A percentile compares a stretch with the other conserved stretches of the same genome.
phyloP scores from a whole-genome alignment of 2,329 filamentous ascomycete species.

The Remersonia thermophila region DNA sequence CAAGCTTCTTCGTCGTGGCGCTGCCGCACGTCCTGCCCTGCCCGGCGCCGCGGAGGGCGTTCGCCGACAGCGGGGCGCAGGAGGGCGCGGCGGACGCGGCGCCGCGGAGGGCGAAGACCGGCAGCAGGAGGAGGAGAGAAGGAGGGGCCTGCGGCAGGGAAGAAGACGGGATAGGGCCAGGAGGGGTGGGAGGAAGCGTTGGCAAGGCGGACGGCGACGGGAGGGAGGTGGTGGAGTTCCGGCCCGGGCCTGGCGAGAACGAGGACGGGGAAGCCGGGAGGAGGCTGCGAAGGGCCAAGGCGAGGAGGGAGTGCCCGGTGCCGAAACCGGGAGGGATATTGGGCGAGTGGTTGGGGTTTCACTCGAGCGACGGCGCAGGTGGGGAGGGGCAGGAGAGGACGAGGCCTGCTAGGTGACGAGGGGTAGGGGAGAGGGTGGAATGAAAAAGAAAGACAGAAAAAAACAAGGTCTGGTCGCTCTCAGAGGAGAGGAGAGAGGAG shows the following conservation, averaged over 20 bases:
- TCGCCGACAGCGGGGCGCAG: conserved; percentile 45
- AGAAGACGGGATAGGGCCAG: no score
- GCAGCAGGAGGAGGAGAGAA: conserved; percentile 31
- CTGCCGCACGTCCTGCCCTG: conserved; percentile 86
- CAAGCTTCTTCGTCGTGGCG: conserved; percentile 84
- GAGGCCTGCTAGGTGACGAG: conserved; percentile 5
- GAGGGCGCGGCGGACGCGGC: conserved; percentile 40
- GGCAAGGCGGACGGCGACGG: conserved; percentile 13
- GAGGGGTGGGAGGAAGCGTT: conserved; percentile 5
- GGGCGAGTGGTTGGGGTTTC: conserved; percentile 48
- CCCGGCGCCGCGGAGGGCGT: conserved; percentile 63
- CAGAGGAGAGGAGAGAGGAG: no score
- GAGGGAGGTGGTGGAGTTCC: neutral
- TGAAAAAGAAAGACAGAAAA: no score
- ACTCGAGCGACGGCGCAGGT: conserved; percentile 13
- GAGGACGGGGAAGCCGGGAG: conserved; percentile 34
- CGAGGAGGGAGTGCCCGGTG: conserved; percentile 73
- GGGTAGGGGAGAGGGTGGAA: neutral
- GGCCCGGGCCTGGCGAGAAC: conserved; percentile 20
- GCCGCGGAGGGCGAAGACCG: conserved; percentile 33
- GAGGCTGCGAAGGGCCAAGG: conserved; percentile 30
- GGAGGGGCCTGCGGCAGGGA: no score
- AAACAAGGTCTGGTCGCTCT: no score
- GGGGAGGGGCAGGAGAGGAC: neutral
- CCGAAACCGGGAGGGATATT: conserved; percentile 69